Conservation (phyloP, 805 yeast genomes). For the Metschnikowia sp. region DNA sequence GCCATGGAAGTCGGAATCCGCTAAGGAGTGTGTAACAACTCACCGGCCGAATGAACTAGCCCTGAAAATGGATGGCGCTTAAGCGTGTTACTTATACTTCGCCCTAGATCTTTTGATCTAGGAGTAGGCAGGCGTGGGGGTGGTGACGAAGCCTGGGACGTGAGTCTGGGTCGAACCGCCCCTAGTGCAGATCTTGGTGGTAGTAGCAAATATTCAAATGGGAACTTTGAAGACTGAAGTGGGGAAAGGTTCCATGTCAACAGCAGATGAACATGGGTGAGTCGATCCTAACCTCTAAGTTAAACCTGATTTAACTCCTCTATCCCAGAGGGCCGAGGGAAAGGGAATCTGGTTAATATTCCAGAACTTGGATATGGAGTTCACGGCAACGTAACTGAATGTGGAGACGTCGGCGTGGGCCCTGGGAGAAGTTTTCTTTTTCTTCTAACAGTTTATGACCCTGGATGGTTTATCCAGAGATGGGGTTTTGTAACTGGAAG, state of each 20-base stretch:
- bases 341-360: constrained; percentile 44
- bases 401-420: constrained; percentile 42
- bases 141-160: too few relatives aligned
- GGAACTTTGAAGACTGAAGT: too few relatives aligned
- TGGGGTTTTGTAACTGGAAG: too few relatives aligned
- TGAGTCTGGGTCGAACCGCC: constrained; percentile 23
- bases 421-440: constrained; percentile 43
- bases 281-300: constrained; percentile 43
- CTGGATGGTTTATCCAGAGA: too few relatives aligned
- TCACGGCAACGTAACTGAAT: constrained; percentile 34
- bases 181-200: constrained; percentile 34
- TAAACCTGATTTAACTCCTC: constrained; percentile 36
- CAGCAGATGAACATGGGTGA: constrained; percentile 43
- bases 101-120: neutral
- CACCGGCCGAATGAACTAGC: constrained; percentile 51
- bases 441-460: constrained; percentile 39
- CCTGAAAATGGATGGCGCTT: constrained; percentile 38
- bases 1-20: too few relatives aligned
- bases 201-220: constrained; percentile 29
- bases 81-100: constrained; percentile 42
- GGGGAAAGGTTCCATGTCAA: constrained; percentile 21
- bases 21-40: too few relatives aligned
- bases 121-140: too few relatives aligned
- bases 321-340: constrained; percentile 32
- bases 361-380: constrained; percentile 38